Evolutionary conservation across 805 yeast species (phyloP), one percentile per base, ranked within the genome.

Genomic region (Maudiozyma turicensis): DNA sequence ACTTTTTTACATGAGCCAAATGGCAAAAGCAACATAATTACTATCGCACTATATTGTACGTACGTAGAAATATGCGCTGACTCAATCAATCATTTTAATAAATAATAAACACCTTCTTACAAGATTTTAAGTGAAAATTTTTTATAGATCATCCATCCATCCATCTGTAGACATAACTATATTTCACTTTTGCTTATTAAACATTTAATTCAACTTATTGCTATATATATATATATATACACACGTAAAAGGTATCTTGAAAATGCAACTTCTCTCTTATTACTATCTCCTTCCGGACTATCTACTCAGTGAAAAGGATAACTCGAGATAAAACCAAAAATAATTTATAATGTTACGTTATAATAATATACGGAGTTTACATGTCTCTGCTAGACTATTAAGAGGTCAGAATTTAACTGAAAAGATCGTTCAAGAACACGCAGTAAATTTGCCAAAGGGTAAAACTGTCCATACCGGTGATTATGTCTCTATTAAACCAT

Each of bases 401-500:
- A 54, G 52, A 51, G 67, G 67, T 33, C 99, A 93, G 69, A 93
- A 90, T 61, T 68, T 91, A 59, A 90, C 97, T 28, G 99, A 93
- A 70, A 93, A 93, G 70, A 88, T 95, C 52, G 96, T 89, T 9
- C 99, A 93, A 65, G 79, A 78, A 60, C 91, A 86, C 64, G 95
- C 98, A 3, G 95, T 90, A 9, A 95, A 91, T 3, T 66, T 87
- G 43, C 80, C 93, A 26, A 61, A 73, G n/a, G 82, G 80, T 32
- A 91, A 93, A 65, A 64, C 72, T 48, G 96, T 93, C 37, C 81
- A 74, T 58, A 75, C 87, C 44, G 99, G 98, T 11, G 99, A 93
- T 71, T 93, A 90, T 69, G 98, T 95, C 46, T 80, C 96, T 2
- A 91, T 93, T 63, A 77, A 73, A 60, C 99, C 99, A 3, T 91